These are phyloP conservation scores for Arbutus unedo DNA, from an alignment of 148 eudicot species.

Conservation along the genomic window DNA sequence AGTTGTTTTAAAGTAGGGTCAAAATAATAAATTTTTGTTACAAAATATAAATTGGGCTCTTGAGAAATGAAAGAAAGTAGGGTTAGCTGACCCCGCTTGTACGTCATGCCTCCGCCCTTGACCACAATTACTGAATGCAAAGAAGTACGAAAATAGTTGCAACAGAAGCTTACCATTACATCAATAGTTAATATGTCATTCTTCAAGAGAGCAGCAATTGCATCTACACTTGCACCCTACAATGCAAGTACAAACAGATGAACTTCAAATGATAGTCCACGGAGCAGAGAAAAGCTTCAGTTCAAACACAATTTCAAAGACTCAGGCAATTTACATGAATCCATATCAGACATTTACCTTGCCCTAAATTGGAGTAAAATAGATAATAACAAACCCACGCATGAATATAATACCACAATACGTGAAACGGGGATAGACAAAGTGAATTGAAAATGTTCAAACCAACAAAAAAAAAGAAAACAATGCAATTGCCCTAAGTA, in stretches of 20 bases:
- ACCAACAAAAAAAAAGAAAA: not conserved
- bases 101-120: too few species aligned
- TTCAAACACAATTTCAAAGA: not conserved
- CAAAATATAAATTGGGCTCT: too few species aligned
- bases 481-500: not conserved
- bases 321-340: not conserved
- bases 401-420: too few species aligned
- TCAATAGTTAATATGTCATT: constrained; percentile 59
- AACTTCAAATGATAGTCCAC: not conserved
- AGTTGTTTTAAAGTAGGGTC: too few species aligned
- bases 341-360: not conserved
- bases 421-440: not conserved
- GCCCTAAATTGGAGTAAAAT: not conserved
- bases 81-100: too few species aligned
- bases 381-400: not conserved
- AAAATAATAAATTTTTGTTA: too few species aligned
- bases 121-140: not conserved
- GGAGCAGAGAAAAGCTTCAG: not conserved
- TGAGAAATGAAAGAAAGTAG: too few species aligned
- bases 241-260: constrained; percentile 3
- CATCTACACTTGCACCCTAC: constrained; percentile 62
- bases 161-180: constrained; percentile 39
- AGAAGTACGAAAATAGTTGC: not conserved
- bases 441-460: not conserved
- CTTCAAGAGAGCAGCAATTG: constrained; percentile 65